phyloP scores from a whole-genome alignment of 2,329 filamentous ascomycete species.

The Botrytis porri region DNA sequence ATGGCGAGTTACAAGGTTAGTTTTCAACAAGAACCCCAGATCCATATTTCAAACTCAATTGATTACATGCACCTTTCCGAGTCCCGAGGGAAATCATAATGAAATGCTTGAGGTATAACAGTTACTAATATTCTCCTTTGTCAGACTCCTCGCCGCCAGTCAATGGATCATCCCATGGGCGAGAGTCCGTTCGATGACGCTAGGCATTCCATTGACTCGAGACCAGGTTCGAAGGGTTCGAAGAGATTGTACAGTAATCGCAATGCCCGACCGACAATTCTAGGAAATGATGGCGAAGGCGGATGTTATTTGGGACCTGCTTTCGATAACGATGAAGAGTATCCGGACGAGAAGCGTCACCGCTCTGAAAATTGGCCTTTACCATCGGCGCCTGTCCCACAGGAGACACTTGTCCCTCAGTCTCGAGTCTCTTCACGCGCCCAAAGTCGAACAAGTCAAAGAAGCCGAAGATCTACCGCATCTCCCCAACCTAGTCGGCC shows the following conservation, averaged over 20 bases:
- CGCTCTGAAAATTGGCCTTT: constrained; percentile 47
- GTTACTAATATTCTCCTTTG: background rate
- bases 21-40: background rate
- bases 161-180: constrained; percentile 20
- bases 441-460: constrained; percentile 28
- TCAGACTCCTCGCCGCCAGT: constrained; percentile 22
- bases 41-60: constrained; percentile 7
- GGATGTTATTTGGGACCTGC: constrained; percentile 31
- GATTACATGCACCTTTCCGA: constrained; percentile 10
- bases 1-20: constrained; percentile 21
- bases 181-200: constrained; percentile 20
- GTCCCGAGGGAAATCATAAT: background rate
- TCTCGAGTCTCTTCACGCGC: constrained; percentile 24
- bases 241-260: constrained; percentile 38
- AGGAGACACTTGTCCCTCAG: constrained; percentile 15
- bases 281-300: constrained; percentile 36
- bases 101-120: background rate
- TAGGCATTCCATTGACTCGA: constrained; percentile 16
- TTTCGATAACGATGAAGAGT: constrained; percentile 24
- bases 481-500: constrained; percentile 23
- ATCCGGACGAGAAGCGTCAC: constrained; percentile 43
- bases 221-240: constrained; percentile 36
- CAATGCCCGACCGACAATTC: constrained; percentile 26
- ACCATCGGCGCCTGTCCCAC: constrained; percentile 18
- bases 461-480: constrained; percentile 34